Base-by-base conservation (phyloP, 2,329 filamentous ascomycete species). In the Paraphoma sp. region DNA sequence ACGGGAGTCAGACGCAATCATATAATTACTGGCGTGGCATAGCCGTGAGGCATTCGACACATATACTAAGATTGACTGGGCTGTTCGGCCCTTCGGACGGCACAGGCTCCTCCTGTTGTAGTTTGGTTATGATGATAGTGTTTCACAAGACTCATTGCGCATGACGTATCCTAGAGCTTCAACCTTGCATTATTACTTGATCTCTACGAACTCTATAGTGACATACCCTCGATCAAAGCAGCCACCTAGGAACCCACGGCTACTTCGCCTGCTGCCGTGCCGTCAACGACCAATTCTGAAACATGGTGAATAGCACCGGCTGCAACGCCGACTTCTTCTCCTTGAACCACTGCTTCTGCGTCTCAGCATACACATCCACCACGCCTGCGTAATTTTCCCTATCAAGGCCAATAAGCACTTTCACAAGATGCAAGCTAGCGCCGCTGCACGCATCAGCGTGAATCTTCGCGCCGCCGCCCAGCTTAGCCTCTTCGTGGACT, bases 371-470 rank as follows among this genome's bases (percentile, higher is more conserved):
- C 56, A 79, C 73, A 54, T 76, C 70, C 16, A 72, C 75, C 10
- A 80, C 68, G 36, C 64, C 67, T 44, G 67, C 63, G 59, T 77
- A 82, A 53, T 78, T 72, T 28, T 62, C 63, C 40, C 62, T 68
- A 45, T 81, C 82, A 2, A 80, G 77, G 2, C 80, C 79, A 57
- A 87, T 83, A 57, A 92, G 74, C 33, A 86, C 81, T 48, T 87
- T 88, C 5, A 85, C 87, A 2, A 92, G 77, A 46, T 91, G 83
- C 49, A 93, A 77, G 68, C 88, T 89, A 0, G 89, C 87, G 1
- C 85, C 87, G 65, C 92, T 96, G 56, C 89, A 92, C 0, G 90
- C 88, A 67, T 86, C 87, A 18, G 87, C 86, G 74, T 95, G 92
- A 2, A 87, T 82, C 60, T 90, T 89, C 0, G 91, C 87, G 1